Evolutionary conservation across 1,284 basidiomycete genomes (phyloP).

Genomic region (Tylopilus orsonianus): DNA sequence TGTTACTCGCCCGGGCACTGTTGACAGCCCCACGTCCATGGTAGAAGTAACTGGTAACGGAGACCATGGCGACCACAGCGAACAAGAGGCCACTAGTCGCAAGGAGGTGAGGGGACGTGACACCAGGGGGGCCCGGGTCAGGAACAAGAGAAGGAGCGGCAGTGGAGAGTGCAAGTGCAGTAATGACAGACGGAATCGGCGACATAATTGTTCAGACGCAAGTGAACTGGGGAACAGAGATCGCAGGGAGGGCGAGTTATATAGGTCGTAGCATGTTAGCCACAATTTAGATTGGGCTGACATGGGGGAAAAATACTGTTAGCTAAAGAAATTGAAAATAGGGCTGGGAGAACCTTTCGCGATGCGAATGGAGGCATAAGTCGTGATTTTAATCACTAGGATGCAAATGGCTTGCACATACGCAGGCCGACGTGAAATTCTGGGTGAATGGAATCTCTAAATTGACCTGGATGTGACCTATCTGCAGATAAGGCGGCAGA

Average conservation of each 20-base stretch:
- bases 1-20: too few relatives aligned
- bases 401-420: too few relatives aligned
- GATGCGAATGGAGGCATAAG: too few relatives aligned
- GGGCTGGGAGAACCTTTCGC: neutral
- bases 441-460: too few relatives aligned
- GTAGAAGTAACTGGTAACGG: conserved; percentile 18
- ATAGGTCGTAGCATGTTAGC: conserved; percentile 6
- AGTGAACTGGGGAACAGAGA: conserved; percentile 2
- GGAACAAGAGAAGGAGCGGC: conserved; percentile 3
- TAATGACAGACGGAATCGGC: conserved; percentile 19
- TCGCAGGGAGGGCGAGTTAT: conserved; percentile 7
- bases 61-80: conserved; percentile 16
- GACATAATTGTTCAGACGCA: conserved; percentile 21
- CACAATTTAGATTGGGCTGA: conserved; percentile 8
- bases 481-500: too few relatives aligned
- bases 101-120: neutral
- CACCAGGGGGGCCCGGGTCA: neutral
- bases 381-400: too few relatives aligned
- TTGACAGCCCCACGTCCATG: neutral
- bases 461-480: too few relatives aligned
- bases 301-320: conserved; percentile 2
- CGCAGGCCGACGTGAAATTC: too few relatives aligned
- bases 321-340: conserved; percentile 9
- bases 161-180: conserved; percentile 6
- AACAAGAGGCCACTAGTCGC: conserved; percentile 21